Conservation (phyloP, 352 stramenopile species). For the Phytopythium oedochilum region DNA sequence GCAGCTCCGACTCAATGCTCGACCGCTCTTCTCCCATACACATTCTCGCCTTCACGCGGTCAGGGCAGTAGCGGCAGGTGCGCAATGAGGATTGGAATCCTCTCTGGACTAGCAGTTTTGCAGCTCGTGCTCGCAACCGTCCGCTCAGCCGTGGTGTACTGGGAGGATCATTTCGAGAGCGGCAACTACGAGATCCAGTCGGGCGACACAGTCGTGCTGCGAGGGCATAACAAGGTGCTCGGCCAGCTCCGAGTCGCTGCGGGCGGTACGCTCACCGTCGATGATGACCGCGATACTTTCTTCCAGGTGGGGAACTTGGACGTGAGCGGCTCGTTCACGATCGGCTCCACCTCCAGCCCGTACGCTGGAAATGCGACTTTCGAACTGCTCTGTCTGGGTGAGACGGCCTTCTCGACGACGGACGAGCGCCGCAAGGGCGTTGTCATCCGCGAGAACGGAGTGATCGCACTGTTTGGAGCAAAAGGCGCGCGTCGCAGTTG, state of each 20-base stretch:
- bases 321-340: conserved; percentile 20
- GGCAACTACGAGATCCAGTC: conserved; percentile 12
- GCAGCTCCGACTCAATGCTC: too few relatives aligned
- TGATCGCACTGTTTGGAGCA: conserved; percentile 22
- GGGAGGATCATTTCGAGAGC: conserved; percentile 21
- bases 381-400: conserved; percentile 21
- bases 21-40: background rate
- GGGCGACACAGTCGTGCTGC: conserved; percentile 21
- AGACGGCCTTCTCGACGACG: conserved; percentile 1
- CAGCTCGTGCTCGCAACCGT: background rate
- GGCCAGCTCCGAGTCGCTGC: conserved; percentile 17
- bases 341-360: conserved; percentile 19
- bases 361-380: conserved; percentile 32
- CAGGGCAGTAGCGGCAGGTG: background rate
- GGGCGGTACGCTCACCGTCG: conserved; percentile 13
- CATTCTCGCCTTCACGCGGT: too few relatives aligned
- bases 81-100: background rate
- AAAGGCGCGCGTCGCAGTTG: conserved; percentile 26
- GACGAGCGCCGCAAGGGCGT: conserved; percentile 36
- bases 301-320: conserved; percentile 25
- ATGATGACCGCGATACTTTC: conserved; percentile 12
- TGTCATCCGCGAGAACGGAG: conserved; percentile 23
- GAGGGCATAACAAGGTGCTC: conserved; percentile 19
- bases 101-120: background rate
- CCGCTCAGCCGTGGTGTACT: conserved; percentile 9